Base-by-base conservation (phyloP, 2,329 filamentous ascomycete species). In the Aureobasidium melanogenum region DNA sequence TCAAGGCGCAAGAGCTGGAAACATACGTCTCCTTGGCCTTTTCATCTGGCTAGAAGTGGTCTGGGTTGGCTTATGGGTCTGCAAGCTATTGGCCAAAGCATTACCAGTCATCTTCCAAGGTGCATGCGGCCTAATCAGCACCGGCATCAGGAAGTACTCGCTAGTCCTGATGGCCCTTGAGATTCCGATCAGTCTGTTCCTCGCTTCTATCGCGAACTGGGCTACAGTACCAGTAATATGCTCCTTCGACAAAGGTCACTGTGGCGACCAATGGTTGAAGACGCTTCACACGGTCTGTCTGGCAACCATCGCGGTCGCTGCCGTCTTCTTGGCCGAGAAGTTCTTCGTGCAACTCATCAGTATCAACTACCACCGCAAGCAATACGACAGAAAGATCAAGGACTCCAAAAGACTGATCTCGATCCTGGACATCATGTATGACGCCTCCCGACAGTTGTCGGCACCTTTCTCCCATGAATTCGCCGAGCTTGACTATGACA, bases 401-500 rank as follows among this genome's bases (percentile, higher is more conserved):
- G 84, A 88, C 50, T 92, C 88, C 34, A 95, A 95, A 77, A 84
- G 82, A 52, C 86, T 89, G 63, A 82, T 95, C 34, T 79, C 82
- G 66, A 80, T 95, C 5, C 77, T 95, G 1, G 85, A 87, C 19
- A 76, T 89, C 15, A 82, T 96, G 63, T 94, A 91, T 70, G 89
- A 94, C 63, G 88, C 88, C 10, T 94, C 89, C 8, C 82, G 89
- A 48, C 82, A 84, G 14, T 78, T 95, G 55, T 95, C 95, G 69
- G 90, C 91, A 41, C 88, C 89, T 77, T 92, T 91, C 75, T 92
- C 88, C 72, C 79, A 75, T 15, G 89, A 94, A 69, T 95, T 96
- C 67, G 77, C 80, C 24, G 86, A 91, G 14, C 90, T 95, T 71
- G 91, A 96, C 73, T 85, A 88, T 67, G 78, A 89, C 67, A 93